Evolutionary conservation across 179 eudicot genomes (phyloP).

Genomic region (Spergularia azorica): DNA sequence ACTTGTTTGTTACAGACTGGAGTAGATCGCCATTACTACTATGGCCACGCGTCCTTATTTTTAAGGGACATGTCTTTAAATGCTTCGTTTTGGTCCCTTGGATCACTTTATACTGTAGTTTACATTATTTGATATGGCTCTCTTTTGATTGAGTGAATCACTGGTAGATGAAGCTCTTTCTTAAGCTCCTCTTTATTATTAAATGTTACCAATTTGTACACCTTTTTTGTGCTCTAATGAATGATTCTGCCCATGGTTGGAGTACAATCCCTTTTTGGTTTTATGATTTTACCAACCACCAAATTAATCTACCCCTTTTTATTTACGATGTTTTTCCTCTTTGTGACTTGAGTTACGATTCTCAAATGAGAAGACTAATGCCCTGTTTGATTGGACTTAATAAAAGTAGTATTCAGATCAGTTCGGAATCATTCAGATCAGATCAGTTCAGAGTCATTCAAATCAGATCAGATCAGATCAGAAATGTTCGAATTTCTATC

Average conservation of each 20-base stretch:
- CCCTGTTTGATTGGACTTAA: too few species aligned
- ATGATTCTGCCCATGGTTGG: conserved; percentile 5
- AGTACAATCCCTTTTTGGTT: conserved; percentile 1
- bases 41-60: conserved; percentile 27
- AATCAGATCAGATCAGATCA: too few species aligned
- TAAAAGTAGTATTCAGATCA: too few species aligned
- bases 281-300: neutral
- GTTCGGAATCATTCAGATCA: too few species aligned
- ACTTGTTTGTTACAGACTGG: conserved; percentile 4
- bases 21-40: conserved; percentile 16
- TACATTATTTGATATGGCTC: neutral
- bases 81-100: conserved; percentile 23
- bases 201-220: neutral
- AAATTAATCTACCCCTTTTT: too few species aligned
- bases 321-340: too few species aligned
- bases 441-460: too few species aligned
- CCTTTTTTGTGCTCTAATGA: conserved; percentile 2
- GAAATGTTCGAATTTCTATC: too few species aligned
- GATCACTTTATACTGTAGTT: neutral
- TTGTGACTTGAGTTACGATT: too few species aligned
- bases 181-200: neutral
- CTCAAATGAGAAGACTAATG: too few species aligned
- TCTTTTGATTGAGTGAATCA: neutral
- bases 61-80: conserved; percentile 16
- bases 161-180: neutral